A percentile compares a stretch with the other conserved stretches of the same genome.
Conservation (phyloP, 257 asterid species). For the Fraxinus excelsior region DNA sequence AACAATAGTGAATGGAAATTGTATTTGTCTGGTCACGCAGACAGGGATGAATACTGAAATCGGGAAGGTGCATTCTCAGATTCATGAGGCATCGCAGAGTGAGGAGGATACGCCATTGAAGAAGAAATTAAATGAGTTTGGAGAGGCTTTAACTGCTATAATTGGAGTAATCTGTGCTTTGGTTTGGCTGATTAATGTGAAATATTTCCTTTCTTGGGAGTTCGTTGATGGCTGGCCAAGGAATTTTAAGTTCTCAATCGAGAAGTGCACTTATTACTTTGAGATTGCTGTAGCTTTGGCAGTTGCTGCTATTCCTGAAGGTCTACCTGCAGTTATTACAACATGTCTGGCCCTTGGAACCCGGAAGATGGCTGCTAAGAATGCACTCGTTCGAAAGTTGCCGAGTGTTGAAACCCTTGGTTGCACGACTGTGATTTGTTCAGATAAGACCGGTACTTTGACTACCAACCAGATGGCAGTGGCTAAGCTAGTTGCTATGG, state of each 20-base stretch:
- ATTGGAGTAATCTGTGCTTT: constrained; percentile 84
- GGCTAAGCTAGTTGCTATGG: constrained; percentile 82
- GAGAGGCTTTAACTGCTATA: constrained; percentile 83
- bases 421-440: constrained; percentile 97
- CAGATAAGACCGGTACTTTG: constrained; percentile 95
- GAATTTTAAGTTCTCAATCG: constrained; percentile 90
- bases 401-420: constrained; percentile 99
- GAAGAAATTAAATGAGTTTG: constrained; percentile 97
- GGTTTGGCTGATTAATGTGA: constrained; percentile 96
- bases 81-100: constrained; percentile 83
- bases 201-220: constrained; percentile 95
- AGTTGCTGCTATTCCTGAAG: constrained; percentile 99
- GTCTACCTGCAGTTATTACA: constrained; percentile 95
- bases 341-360: constrained; percentile 99
- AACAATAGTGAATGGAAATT: constrained; percentile 91
- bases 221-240: constrained; percentile 90
- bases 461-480: constrained; percentile 99
- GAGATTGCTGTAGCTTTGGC: constrained; percentile 99
- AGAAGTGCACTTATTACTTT: constrained; percentile 97
- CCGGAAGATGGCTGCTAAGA: constrained; percentile 99
- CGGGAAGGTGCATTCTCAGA: constrained; percentile 91
- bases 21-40: constrained; percentile 82
- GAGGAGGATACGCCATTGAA: constrained; percentile 98
- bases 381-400: constrained; percentile 97
- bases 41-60: constrained; percentile 95